These are phyloP conservation scores for Metschnikowia noctiluminum DNA, from an alignment of 805 yeast genomes.

Conservation along the genomic window DNA sequence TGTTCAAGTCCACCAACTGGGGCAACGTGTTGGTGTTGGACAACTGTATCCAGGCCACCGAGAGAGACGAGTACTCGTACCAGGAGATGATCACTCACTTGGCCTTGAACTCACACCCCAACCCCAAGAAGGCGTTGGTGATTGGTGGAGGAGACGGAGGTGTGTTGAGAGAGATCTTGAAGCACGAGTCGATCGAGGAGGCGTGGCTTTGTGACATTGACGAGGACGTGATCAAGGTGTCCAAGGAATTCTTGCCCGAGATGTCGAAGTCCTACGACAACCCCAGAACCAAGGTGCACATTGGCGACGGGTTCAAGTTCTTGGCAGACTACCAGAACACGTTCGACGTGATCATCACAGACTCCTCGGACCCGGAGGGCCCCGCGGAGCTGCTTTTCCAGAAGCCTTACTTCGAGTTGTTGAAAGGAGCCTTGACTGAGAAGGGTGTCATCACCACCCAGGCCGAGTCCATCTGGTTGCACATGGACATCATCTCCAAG, in stretches of 20 bases:
- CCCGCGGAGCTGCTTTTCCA: conserved; percentile 95
- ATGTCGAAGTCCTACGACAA: conserved; percentile 81
- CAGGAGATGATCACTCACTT: conserved; percentile 98
- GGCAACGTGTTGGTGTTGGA: conserved; percentile 95
- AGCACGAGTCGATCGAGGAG: conserved; percentile 81
- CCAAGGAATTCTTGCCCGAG: conserved; percentile 83
- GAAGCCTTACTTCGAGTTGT: conserved; percentile 82
- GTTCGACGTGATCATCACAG: conserved; percentile 94
- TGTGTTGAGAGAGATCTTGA: conserved; percentile 90
- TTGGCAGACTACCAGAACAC: conserved; percentile 77
- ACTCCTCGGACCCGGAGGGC: conserved; percentile 97
- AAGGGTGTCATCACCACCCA: conserved; percentile 92
- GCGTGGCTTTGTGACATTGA: conserved; percentile 94
- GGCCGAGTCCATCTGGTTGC: conserved; percentile 94
- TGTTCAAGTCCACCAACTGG: conserved; percentile 88
- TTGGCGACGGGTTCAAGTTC: conserved; percentile 98
- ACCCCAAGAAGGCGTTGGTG: conserved; percentile 89
- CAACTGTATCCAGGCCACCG: conserved; percentile 93
- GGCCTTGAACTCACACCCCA: conserved; percentile 88
- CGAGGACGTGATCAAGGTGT: conserved; percentile 82
- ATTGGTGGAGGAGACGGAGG: conserved; percentile 99
- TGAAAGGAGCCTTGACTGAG: conserved; percentile 83
- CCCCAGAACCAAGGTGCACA: conserved; percentile 86
- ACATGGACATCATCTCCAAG: conserved; percentile 76
- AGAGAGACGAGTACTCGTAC: conserved; percentile 95